Evolutionary conservation across 2,329 filamentous ascomycete species (phyloP).

Genomic region (Diaporthe sp.): DNA sequence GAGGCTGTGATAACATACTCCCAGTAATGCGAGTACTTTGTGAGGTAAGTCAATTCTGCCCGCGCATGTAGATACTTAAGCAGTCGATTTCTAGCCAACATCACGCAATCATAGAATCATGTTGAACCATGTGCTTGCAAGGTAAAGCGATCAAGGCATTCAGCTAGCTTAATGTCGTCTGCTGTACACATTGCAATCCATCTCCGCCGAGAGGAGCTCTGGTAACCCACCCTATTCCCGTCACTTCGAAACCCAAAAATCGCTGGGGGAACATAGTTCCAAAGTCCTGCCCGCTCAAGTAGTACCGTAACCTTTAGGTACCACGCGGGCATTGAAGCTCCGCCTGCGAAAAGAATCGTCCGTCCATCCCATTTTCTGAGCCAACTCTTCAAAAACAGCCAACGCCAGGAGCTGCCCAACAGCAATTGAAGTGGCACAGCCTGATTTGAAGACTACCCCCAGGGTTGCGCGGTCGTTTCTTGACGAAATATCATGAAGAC

Average conservation of each 20-base stretch:
- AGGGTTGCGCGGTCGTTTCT: conserved; percentile 12
- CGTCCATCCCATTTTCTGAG: conserved; percentile 21
- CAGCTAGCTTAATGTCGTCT: conserved; percentile 29
- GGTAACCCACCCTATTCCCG: not conserved
- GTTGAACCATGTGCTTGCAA: not conserved
- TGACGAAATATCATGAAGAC: not conserved
- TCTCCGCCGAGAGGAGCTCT: conserved; percentile 30
- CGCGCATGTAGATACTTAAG: not conserved
- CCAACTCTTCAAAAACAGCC: conserved; percentile 21
- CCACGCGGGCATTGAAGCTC: not conserved
- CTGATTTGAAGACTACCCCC: conserved; percentile 24
- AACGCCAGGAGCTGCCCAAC: not conserved
- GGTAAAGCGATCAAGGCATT: conserved; percentile 14
- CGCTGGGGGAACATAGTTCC: not conserved
- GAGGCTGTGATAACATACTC: not conserved
- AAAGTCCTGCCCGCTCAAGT: not conserved
- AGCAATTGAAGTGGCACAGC: not conserved
- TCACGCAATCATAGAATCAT: not conserved
- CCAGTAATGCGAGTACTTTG: not conserved
- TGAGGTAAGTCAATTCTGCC: not conserved
- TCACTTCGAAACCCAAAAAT: conserved; percentile 11
- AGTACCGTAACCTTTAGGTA: not conserved
- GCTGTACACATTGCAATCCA: conserved; percentile 25
- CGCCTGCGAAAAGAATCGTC: conserved; percentile 14
- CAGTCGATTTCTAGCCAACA: not conserved